phyloP scores from a whole-genome alignment of 2,329 filamentous ascomycete species.

The Tolypocladium tropicale region DNA sequence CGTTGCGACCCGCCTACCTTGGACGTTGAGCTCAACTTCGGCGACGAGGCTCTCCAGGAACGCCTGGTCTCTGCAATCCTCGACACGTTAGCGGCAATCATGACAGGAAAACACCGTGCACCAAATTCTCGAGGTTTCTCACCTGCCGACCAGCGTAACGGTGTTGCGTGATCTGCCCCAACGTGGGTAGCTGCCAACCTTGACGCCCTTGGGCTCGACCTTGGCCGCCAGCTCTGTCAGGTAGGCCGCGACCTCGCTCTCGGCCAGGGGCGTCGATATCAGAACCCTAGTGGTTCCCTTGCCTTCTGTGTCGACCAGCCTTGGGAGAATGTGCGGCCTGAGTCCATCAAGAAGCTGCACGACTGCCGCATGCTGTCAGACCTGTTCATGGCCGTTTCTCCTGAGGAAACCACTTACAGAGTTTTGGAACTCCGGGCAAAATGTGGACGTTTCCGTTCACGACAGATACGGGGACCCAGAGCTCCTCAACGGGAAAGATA shows the following conservation, averaged over 20 bases:
- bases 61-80: slow-evolving; percentile 48
- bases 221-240: slow-evolving; percentile 68
- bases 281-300: slow-evolving; percentile 71
- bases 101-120: neutral
- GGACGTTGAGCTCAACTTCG: slow-evolving; percentile 67
- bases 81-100: slow-evolving; percentile 6
- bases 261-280: slow-evolving; percentile 77
- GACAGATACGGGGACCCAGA: slow-evolving; percentile 85
- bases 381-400: no score
- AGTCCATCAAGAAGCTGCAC: slow-evolving; percentile 68
- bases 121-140: neutral
- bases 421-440: slow-evolving; percentile 74
- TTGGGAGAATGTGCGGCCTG: slow-evolving; percentile 58
- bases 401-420: slow-evolving; percentile 44
- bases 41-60: slow-evolving; percentile 69
- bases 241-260: slow-evolving; percentile 77
- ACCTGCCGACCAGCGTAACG: slow-evolving; percentile 71
- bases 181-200: slow-evolving; percentile 89
- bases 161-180: slow-evolving; percentile 86
- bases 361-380: slow-evolving; percentile 31
- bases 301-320: slow-evolving; percentile 67
- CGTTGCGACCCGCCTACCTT: slow-evolving; percentile 56
- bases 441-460: slow-evolving; percentile 94
- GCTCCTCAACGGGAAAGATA: slow-evolving; percentile 65
- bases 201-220: slow-evolving; percentile 68